These are phyloP conservation scores for Colletotrichum phormii DNA, from an alignment of 2,329 filamentous ascomycete genomes.

Conservation along the genomic window DNA sequence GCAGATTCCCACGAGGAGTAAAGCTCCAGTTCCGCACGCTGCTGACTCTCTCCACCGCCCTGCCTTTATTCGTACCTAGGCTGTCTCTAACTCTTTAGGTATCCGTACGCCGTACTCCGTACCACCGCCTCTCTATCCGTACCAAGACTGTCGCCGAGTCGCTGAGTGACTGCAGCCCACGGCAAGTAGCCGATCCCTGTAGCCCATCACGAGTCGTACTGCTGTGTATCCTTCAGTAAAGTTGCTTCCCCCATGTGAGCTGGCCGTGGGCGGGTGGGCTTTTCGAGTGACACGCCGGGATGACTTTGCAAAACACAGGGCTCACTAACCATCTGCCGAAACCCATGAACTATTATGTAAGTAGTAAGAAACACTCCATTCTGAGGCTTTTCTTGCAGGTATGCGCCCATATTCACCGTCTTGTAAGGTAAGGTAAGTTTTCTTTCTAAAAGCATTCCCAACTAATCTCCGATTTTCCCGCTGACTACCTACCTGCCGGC, in stretches of 20 bases:
- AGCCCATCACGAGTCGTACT: slow-evolving; percentile 16
- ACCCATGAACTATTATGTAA: slow-evolving; percentile 1
- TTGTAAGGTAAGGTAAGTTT: too few relatives aligned
- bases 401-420: too few relatives aligned
- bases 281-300: background rate
- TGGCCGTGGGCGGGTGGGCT: slow-evolving; percentile 15
- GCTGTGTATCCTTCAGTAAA: background rate
- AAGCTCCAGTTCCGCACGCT: slow-evolving; percentile 7
- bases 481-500: too few relatives aligned
- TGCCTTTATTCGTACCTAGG: background rate
- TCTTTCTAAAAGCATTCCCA: background rate
- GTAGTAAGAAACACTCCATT: background rate
- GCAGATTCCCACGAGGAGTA: slow-evolving; percentile 33
- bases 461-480: background rate
- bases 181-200: background rate
- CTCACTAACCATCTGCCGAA: background rate
- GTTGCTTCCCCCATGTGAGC: slow-evolving; percentile 14
- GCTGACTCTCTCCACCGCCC: background rate
- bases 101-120: too few relatives aligned
- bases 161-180: background rate
- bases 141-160: too few relatives aligned
- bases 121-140: too few relatives aligned
- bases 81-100: too few relatives aligned
- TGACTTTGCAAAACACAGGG: background rate
- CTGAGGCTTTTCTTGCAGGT: background rate